Evolutionary conservation across 192 early-diverging fungal genomes (phyloP).

Genomic region (Phlyctochytrium planicorne): DNA sequence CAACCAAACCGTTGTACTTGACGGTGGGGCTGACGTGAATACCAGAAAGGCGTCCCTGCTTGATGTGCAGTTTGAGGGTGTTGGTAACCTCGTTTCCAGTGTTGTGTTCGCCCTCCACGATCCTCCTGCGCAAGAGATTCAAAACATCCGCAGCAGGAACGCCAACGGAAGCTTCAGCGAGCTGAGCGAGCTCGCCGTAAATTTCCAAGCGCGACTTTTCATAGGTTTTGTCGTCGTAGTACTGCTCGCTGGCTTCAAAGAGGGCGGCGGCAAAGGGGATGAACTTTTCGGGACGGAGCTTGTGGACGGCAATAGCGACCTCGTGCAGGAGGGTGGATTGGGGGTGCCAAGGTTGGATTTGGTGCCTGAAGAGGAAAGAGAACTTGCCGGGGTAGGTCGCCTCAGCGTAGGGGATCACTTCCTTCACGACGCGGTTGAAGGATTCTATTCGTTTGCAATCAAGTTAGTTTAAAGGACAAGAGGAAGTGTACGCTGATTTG

Average conservation of each 20-base stretch:
- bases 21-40: conserved; percentile 80
- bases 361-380: conserved; percentile 71
- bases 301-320: conserved; percentile 37
- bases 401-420: conserved; percentile 56
- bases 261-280: conserved; percentile 11
- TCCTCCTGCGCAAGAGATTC: conserved; percentile 45
- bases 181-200: conserved; percentile 48
- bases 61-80: conserved; percentile 70
- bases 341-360: conserved; percentile 86
- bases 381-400: conserved; percentile 42
- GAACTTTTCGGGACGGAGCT: conserved; percentile 22
- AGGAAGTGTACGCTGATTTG: neutral
- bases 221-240: conserved; percentile 65
- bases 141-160: conserved; percentile 46
- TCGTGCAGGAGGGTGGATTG: conserved; percentile 72
- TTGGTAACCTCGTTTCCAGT: conserved; percentile 67
- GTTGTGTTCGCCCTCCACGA: conserved; percentile 42
- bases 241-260: conserved; percentile 11
- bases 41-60: conserved; percentile 63
- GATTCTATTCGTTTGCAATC: neutral
- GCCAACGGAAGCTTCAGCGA: conserved; percentile 45
- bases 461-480: neutral
- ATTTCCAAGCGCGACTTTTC: conserved; percentile 54
- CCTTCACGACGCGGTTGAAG: conserved; percentile 20
- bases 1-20: conserved; percentile 61